Base-by-base conservation (phyloP, 1,284 basidiomycete genomes). In the Ceratobasidium sp. region DNA sequence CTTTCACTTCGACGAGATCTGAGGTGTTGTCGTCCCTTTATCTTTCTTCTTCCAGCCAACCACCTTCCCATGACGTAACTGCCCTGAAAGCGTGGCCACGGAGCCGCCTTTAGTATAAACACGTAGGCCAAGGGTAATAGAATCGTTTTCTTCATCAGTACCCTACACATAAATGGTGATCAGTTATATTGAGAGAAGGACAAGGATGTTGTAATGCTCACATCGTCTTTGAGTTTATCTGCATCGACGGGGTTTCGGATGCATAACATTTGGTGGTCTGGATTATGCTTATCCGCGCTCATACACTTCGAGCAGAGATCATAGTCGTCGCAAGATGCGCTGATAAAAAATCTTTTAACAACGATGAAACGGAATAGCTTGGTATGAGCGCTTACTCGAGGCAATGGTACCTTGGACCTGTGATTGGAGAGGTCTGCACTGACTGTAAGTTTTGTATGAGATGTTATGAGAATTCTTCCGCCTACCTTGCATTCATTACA, bases 401-500 rank as follows among this genome's bases (percentile, higher is more conserved):
- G 45, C 77, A 77, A n/a, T 75, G 64, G 64, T 75, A 76, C 19
- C 72, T 62, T 7, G 62, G 56, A 19, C 77, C 77, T 8, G 60
- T 45, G 27, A 76, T 77, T 33, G 73, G 75, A 24, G 45, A 62
- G 15, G 19, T 8, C 50, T 59, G 41, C 19, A 4, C 51, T n/a
- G 22, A 48, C 33, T 51, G 47, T n/a, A 27, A 56, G 24, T 29
- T 11, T 45, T 27, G n/a, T 17, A 17, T 6, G 14, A 15, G 8
- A 50, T 41, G 9, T 24, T 45, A 4, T n/a, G 45, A 24, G 22
- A 14, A 3, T n/a, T 22, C 9, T 17, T 17, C 29, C 31, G 56
- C 76, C n/a, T 59, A 74, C 77, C 45, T 54, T 54, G 57, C 77
- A 77, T n/a, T 64, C 65, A 27, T 66, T 53, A 57, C 67, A 77